Evolutionary conservation across 306 rosid genomes (phyloP).

Genomic region (Begonia masoniana): DNA sequence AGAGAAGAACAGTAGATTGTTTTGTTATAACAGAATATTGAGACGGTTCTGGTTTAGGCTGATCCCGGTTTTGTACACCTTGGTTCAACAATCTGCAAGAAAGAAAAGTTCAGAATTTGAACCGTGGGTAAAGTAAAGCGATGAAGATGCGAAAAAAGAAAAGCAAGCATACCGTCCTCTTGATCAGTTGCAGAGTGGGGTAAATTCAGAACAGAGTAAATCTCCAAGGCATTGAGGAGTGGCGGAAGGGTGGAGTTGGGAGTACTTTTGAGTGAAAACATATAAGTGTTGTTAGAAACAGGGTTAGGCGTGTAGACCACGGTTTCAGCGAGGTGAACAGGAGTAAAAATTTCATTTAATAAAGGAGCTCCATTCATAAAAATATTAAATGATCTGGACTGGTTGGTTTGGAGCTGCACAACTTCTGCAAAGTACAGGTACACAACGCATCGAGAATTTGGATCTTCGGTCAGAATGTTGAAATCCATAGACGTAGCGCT

Average conservation of each 20-base stretch:
- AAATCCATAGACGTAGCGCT: conserved; percentile 10
- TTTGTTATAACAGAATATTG: too few relatives aligned
- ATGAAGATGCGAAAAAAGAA: background rate
- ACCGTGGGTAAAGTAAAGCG: background rate
- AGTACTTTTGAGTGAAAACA: background rate
- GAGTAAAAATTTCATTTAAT: background rate
- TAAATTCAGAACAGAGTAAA: background rate
- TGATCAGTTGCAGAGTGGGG: background rate
- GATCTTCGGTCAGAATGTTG: background rate
- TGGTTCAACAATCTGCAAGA: too few relatives aligned
- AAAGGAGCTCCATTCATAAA: background rate
- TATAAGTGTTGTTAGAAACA: background rate
- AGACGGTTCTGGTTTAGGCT: too few relatives aligned
- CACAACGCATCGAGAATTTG: conserved; percentile 5
- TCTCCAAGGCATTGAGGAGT: conserved; percentile 1
- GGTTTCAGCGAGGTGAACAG: background rate
- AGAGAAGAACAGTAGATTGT: too few relatives aligned
- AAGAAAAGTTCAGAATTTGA: background rate
- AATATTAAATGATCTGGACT: conserved; percentile 7
- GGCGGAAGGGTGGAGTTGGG: background rate
- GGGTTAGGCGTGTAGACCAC: background rate
- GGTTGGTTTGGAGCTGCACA: background rate
- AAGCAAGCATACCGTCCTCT: background rate
- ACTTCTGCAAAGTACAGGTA: conserved; percentile 27
- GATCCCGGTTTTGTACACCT: too few relatives aligned